A percentile compares a stretch with the other conserved stretches of the same genome.
phyloP scores from a whole-genome alignment of 2,329 filamentous ascomycete genomes.

The Salinomyces thailandicus region DNA sequence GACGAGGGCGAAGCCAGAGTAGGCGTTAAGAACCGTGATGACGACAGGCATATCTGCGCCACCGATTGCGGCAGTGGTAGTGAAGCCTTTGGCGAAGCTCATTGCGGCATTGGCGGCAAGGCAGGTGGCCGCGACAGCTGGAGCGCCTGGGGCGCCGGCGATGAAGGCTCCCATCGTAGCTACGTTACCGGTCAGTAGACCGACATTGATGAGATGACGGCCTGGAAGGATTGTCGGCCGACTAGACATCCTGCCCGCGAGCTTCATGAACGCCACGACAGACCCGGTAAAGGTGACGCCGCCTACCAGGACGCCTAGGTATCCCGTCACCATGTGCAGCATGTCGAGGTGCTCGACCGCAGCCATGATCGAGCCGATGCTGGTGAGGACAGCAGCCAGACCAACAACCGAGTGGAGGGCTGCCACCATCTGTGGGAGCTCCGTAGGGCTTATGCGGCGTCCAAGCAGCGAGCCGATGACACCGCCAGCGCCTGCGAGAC shows the following conservation, averaged over 20 bases:
- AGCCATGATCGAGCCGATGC: conserved; percentile 74
- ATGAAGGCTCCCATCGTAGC: conserved; percentile 79
- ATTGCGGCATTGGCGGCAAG: conserved; percentile 65
- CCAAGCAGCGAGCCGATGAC: conserved; percentile 66
- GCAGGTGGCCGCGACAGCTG: conserved; percentile 66
- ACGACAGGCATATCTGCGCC: conserved; percentile 93
- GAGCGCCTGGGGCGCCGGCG: conserved; percentile 68
- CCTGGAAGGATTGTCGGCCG: conserved; percentile 63
- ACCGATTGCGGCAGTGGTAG: conserved; percentile 77
- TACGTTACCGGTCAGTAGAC: conserved; percentile 63
- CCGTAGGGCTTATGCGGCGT: conserved; percentile 76
- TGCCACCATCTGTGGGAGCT: conserved; percentile 79
- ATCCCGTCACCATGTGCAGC: conserved; percentile 75
- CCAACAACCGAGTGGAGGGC: conserved; percentile 85
- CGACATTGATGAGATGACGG: conserved; percentile 63
- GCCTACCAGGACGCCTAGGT: conserved; percentile 69
- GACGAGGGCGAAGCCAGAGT: conserved; percentile 81
- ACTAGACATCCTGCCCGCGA: conserved; percentile 73
- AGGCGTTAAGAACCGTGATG: conserved; percentile 82
- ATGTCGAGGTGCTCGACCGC: conserved; percentile 56
- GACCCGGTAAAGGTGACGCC: conserved; percentile 88
- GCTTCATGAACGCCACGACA: conserved; percentile 79
- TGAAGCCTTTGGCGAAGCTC: conserved; percentile 78
- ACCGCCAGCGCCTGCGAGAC: conserved; percentile 60
- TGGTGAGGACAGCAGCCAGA: conserved; percentile 77